Conservation (phyloP, 305 asterid genomes). For the Fraxinus paxiana region DNA sequence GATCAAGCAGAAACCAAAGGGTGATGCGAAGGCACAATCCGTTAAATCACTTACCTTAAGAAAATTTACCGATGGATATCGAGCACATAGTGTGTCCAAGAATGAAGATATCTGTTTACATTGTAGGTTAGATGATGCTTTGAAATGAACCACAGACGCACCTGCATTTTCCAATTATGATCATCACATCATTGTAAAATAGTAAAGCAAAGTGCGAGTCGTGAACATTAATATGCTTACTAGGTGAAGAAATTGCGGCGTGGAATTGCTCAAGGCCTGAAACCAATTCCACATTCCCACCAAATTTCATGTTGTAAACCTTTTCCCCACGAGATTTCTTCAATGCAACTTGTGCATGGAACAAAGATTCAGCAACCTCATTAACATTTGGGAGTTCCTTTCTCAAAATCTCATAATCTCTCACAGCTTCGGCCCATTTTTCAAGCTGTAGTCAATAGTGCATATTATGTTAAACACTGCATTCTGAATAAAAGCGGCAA, state of each 20-base stretch:
- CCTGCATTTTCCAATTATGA: conserved; percentile 41
- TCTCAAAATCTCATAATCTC: conserved; percentile 67
- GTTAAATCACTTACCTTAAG: conserved; percentile 46
- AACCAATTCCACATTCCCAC: conserved; percentile 69
- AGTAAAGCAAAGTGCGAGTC: not conserved
- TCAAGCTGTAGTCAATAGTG: conserved; percentile 54
- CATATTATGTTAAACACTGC: not conserved
- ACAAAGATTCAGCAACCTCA: conserved; percentile 65
- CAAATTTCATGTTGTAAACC: conserved; percentile 63
- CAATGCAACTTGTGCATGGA: conserved; percentile 65
- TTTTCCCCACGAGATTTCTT: conserved; percentile 76
- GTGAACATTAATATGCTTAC: conserved; percentile 31
- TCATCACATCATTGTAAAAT: not conserved
- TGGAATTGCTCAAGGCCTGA: conserved; percentile 62
- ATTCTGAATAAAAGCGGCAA: conserved; percentile 1
- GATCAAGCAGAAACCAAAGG: not conserved
- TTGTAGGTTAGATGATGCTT: conserved; percentile 39
- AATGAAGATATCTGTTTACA: conserved; percentile 65
- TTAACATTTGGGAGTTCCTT: conserved; percentile 57
- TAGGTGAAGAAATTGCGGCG: conserved; percentile 61
- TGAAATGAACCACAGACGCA: conserved; percentile 68
- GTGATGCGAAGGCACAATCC: not conserved
- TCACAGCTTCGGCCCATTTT: conserved; percentile 80
- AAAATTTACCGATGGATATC: conserved; percentile 66
- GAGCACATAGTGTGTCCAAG: conserved; percentile 55